These are phyloP conservation scores for Graphium sp. DNA, from an alignment of 2,329 filamentous ascomycete genomes.

Conservation along the genomic window DNA sequence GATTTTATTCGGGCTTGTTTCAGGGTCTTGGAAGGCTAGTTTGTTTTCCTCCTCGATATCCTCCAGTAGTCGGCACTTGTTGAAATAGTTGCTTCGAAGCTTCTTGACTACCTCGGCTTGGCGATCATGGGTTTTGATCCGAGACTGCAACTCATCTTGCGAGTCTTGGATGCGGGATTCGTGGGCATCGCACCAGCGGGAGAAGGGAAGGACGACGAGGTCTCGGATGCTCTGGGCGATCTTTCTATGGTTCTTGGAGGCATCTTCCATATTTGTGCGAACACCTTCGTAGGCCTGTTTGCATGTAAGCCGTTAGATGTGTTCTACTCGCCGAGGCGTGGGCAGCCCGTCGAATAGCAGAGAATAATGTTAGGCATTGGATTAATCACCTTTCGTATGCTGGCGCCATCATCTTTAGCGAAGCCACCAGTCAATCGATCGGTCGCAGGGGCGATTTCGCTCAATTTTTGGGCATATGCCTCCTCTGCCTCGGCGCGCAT, in stretches of 20 bases:
- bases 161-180: conserved; percentile 81
- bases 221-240: conserved; percentile 94
- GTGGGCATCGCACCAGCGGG: conserved; percentile 92
- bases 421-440: conserved; percentile 79
- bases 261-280: conserved; percentile 81
- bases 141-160: conserved; percentile 80
- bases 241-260: conserved; percentile 78
- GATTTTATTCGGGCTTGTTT: conserved; percentile 50
- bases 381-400: conserved; percentile 72
- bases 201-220: conserved; percentile 84
- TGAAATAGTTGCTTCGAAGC: conserved; percentile 91
- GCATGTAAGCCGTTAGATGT: no score
- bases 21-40: conserved; percentile 83
- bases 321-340: background rate
- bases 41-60: conserved; percentile 98
- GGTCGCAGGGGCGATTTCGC: conserved; percentile 65
- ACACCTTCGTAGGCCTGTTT: conserved; percentile 89
- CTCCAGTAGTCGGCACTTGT: conserved; percentile 92
- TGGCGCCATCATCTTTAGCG: conserved; percentile 82
- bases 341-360: background rate
- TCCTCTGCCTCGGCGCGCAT: conserved; percentile 96
- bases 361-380: no score
- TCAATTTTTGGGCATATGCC: conserved; percentile 62
- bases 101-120: conserved; percentile 86
- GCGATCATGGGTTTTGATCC: conserved; percentile 84